Evolutionary conservation across 2,329 filamentous ascomycete genomes (phyloP).

Genomic region (Calonectria pseudoreteaudii): DNA sequence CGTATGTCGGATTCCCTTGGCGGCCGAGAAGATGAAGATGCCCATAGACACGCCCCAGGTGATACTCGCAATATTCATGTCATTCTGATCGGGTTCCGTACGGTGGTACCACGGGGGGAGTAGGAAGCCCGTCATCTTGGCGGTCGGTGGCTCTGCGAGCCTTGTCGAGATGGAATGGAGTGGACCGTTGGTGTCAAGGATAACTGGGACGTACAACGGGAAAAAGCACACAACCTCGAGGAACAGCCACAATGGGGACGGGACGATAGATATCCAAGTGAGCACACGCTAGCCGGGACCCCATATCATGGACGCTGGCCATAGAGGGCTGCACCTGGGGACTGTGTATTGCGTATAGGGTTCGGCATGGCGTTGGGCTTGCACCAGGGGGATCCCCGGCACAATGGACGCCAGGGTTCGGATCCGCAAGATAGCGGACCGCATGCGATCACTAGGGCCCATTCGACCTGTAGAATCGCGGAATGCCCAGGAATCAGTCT

Average conservation of each 20-base stretch:
- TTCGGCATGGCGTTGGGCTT: slow-evolving; percentile 2
- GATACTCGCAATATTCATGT: slow-evolving; percentile 45
- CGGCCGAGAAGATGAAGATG: slow-evolving; percentile 39
- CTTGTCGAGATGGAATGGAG: background rate
- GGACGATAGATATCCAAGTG: slow-evolving; percentile 31
- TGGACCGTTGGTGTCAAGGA: background rate
- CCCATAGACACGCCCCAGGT: slow-evolving; percentile 43
- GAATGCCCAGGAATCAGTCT: background rate
- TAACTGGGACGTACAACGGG: background rate
- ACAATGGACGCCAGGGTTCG: slow-evolving; percentile 30
- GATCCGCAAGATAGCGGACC: slow-evolving; percentile 36
- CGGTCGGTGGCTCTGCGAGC: background rate
- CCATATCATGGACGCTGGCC: slow-evolving; percentile 21
- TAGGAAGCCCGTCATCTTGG: slow-evolving; percentile 34
- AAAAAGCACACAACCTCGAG: background rate
- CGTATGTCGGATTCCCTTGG: slow-evolving; percentile 38
- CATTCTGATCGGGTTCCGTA: slow-evolving; percentile 30
- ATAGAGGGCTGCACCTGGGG: slow-evolving; percentile 9
- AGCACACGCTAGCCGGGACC: slow-evolving; percentile 24
- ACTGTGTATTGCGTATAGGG: background rate
- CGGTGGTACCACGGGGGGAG: slow-evolving; percentile 28
- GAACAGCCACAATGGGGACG: slow-evolving; percentile 16
- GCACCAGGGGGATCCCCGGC: slow-evolving; percentile 23
- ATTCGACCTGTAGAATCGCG: slow-evolving; percentile 5
- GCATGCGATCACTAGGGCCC: slow-evolving; percentile 30